Evolutionary conservation across 768 basidiomycete species (phyloP).

Genomic region (Amanita rubescens): DNA sequence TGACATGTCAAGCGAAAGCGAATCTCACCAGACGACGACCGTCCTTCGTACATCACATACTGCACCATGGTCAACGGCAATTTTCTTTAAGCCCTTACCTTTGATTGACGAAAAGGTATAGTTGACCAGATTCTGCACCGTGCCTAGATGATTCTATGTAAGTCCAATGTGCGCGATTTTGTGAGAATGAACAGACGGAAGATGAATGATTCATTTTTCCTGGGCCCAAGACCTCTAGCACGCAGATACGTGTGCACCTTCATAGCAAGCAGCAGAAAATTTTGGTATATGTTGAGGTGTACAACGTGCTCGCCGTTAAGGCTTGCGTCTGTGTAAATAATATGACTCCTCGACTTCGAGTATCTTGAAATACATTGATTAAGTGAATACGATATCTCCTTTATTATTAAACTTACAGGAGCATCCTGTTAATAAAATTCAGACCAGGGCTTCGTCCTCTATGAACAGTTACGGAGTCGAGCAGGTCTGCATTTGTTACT

Average conservation of each 20-base stretch:
- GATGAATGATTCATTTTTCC: constrained; percentile 43
- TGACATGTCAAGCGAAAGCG: not conserved
- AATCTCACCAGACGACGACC: constrained; percentile 53
- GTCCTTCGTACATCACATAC: constrained; percentile 39
- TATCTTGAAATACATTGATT: constrained; percentile 32
- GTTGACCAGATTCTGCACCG: constrained; percentile 52
- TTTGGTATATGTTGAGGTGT: constrained; percentile 82
- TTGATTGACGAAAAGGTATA: constrained; percentile 48
- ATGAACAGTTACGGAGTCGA: constrained; percentile 65
- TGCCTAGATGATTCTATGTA: constrained; percentile 33
- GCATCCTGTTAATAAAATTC: constrained; percentile 64
- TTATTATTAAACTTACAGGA: constrained; percentile 45
- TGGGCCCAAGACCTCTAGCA: constrained; percentile 43
- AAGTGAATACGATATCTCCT: not conserved
- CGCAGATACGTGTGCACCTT: constrained; percentile 82
- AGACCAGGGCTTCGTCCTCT: constrained; percentile 57
- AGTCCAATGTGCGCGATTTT: too few species aligned
- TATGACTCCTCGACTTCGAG: constrained; percentile 67
- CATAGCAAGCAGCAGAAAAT: constrained; percentile 73
- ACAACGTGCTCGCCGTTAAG: constrained; percentile 60
- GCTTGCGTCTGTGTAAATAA: constrained; percentile 69
- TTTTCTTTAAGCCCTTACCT: constrained; percentile 33
- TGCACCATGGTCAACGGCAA: constrained; percentile 30
- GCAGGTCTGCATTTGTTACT: constrained; percentile 39
- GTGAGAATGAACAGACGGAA: constrained; percentile 32